These are phyloP conservation scores for Naganishia sp. DNA, from an alignment of 1,284 basidiomycete species.

Conservation along the genomic window DNA sequence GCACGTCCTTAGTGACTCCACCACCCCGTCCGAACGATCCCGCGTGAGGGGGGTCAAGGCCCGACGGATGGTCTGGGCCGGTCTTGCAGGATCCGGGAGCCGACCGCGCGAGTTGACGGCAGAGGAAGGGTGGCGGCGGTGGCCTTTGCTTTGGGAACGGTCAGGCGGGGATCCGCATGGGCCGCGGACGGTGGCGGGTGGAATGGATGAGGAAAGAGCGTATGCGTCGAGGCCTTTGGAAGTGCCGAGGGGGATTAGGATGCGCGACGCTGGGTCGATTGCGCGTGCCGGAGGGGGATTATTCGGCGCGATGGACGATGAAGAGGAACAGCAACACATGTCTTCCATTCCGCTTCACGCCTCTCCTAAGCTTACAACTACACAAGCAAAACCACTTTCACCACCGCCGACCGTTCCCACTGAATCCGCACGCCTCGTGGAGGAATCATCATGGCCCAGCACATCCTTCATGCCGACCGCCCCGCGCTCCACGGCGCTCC, in stretches of 20 bases:
- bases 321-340: constrained; percentile 37
- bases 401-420: not conserved
- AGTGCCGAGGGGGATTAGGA: constrained; percentile 37
- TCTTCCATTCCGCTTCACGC: constrained; percentile 1
- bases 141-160: constrained; percentile 51
- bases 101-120: constrained; percentile 34
- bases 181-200: constrained; percentile 11
- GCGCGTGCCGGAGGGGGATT: constrained; percentile 25
- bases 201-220: constrained; percentile 23
- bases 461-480: constrained; percentile 27
- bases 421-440: not conserved
- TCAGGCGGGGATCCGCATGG: constrained; percentile 43
- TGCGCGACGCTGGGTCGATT: not conserved
- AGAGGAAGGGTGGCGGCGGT: constrained; percentile 43
- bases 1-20: constrained; percentile 35
- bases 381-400: not conserved
- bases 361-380: not conserved
- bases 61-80: constrained; percentile 43
- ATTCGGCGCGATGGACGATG: constrained; percentile 34
- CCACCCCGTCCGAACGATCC: constrained; percentile 42
- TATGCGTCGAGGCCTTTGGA: not conserved
- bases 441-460: constrained; percentile 28
- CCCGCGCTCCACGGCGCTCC: constrained; percentile 29
- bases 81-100: constrained; percentile 16
- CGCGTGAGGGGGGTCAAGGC: constrained; percentile 44